Conservation (phyloP, 768 basidiomycete genomes). For the Kwoniella sp. region DNA sequence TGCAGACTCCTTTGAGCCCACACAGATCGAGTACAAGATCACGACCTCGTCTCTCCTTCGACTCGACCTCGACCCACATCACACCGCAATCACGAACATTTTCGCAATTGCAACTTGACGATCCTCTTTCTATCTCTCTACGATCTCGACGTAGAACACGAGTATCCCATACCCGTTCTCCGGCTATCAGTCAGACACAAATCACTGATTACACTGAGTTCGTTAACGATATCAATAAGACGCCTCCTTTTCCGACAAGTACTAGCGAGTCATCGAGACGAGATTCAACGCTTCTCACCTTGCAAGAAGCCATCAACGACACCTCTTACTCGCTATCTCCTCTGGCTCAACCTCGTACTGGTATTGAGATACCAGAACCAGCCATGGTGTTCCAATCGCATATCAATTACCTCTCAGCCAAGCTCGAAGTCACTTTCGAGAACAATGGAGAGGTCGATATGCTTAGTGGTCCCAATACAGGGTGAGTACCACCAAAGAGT, state of each 20-base stretch:
- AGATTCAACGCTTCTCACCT: not conserved
- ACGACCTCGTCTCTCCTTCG: not conserved
- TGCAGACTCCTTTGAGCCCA: conserved; percentile 10
- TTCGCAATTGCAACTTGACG: not conserved
- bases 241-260: too few species aligned
- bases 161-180: not conserved
- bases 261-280: not conserved
- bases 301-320: not conserved
- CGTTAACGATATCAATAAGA: too few species aligned
- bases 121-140: conserved; percentile 2
- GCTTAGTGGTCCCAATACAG: conserved; percentile 45
- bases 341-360: not conserved
- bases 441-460: conserved; percentile 42
- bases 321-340: not conserved
- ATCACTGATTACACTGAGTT: too few species aligned
- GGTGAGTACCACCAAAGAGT: conserved; percentile 33
- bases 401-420: conserved; percentile 33
- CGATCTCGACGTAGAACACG: not conserved
- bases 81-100: not conserved
- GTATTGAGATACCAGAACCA: not conserved
- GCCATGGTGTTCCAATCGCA: conserved; percentile 22
- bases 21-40: conserved; percentile 11
- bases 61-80: not conserved
- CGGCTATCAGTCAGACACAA: not conserved
- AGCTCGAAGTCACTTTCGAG: conserved; percentile 39